Conservation (phyloP, 2,329 filamentous ascomycete genomes). For the Thyridium curvatum region DNA sequence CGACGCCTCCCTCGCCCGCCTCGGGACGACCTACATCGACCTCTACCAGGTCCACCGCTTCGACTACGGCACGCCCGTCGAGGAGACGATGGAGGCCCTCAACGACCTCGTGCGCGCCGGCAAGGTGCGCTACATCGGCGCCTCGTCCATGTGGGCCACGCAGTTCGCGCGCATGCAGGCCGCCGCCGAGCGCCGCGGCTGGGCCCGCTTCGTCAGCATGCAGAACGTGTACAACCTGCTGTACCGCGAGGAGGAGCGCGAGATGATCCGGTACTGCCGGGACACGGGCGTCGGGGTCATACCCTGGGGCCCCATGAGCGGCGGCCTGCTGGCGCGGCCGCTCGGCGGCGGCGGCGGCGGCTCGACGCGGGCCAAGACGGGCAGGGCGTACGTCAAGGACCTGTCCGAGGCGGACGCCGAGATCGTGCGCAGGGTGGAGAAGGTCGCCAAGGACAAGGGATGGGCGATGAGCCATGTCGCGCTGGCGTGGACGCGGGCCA, state of each 20-base stretch:
- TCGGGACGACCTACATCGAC: conserved; percentile 6
- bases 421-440: conserved; percentile 46
- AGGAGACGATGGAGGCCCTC: conserved; percentile 44
- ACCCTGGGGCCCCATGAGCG: conserved; percentile 51
- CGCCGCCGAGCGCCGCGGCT: conserved; percentile 15
- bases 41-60: conserved; percentile 7
- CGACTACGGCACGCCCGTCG: conserved; percentile 36
- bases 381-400: conserved; percentile 34
- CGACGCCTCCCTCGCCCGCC: not conserved
- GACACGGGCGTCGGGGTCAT: conserved; percentile 51
- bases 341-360: conserved; percentile 34
- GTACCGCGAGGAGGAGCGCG: conserved; percentile 46
- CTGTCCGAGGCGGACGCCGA: conserved; percentile 28
- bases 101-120: conserved; percentile 41
- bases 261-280: conserved; percentile 44
- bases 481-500: conserved; percentile 55
- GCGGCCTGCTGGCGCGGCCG: conserved; percentile 46
- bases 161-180: conserved; percentile 39
- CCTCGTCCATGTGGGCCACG: conserved; percentile 39
- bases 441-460: conserved; percentile 40
- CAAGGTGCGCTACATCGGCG: conserved; percentile 49
- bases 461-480: conserved; percentile 49
- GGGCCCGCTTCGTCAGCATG: conserved; percentile 36
- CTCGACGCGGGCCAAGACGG: conserved; percentile 42
- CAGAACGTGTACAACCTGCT: conserved; percentile 50